Conservation (phyloP, 768 basidiomycete species). For the Trametes gibbosa region DNA sequence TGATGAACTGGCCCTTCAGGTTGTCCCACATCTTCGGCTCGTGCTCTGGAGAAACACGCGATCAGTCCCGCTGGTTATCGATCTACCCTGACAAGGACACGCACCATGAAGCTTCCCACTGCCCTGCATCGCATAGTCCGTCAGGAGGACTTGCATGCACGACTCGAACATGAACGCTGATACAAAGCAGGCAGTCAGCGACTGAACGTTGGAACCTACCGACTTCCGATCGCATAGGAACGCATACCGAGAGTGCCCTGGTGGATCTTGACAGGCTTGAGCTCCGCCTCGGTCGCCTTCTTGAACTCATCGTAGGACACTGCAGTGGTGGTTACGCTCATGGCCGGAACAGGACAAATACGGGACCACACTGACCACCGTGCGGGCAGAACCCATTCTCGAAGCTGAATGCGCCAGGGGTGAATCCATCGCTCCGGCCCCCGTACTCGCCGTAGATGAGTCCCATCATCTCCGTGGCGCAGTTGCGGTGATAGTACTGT, state of each 20-base stretch:
- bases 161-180: conserved; percentile 65
- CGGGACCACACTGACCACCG: conserved; percentile 41
- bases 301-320: conserved; percentile 62
- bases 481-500: conserved; percentile 66
- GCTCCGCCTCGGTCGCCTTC: conserved; percentile 49
- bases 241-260: conserved; percentile 51
- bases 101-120: conserved; percentile 59
- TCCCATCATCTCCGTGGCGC: conserved; percentile 63
- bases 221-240: no score
- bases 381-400: conserved; percentile 66
- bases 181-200: neutral
- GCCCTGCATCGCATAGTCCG: conserved; percentile 61
- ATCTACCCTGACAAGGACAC: conserved; percentile 6
- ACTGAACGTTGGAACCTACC: neutral
- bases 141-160: conserved; percentile 59
- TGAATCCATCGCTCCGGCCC: conserved; percentile 60
- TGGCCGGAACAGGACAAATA: neutral
- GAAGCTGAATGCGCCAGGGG: conserved; percentile 59
- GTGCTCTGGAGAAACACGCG: conserved; percentile 39
- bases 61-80: no score
- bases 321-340: conserved; percentile 18
- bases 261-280: conserved; percentile 48
- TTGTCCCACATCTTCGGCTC: conserved; percentile 69
- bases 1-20: conserved; percentile 54
- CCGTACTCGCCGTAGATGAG: conserved; percentile 60